A percentile compares a stretch with the other conserved stretches of the same genome.
phyloP scores from a whole-genome alignment of 164 flowering plant species.

The Saururus chinensis region DNA sequence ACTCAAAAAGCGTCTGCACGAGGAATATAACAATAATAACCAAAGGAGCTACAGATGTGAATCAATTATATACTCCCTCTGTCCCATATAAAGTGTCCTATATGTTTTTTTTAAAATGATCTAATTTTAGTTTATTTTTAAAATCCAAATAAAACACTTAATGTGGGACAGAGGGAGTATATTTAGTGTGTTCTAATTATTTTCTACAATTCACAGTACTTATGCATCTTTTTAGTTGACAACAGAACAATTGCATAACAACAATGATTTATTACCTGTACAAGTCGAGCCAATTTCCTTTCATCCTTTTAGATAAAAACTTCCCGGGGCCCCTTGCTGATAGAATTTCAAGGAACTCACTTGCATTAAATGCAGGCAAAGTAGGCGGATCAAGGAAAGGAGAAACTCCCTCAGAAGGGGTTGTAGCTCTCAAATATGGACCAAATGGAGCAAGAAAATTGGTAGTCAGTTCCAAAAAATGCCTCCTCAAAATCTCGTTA shows the following conservation, averaged over 20 bases:
- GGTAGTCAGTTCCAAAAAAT: slow-evolving; percentile 93
- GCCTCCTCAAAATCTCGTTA: slow-evolving; percentile 91
- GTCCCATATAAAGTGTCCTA: no score
- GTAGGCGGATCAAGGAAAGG: slow-evolving; percentile 91
- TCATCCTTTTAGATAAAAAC: slow-evolving; percentile 87
- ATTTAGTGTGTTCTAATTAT: not conserved
- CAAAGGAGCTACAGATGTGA: not conserved
- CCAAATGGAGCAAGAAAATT: slow-evolving; percentile 98
- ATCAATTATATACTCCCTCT: no score
- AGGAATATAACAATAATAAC: not conserved
- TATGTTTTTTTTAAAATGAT: no score
- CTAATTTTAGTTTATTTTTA: no score
- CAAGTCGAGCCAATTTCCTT: slow-evolving; percentile 87
- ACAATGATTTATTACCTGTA: slow-evolving; percentile 48
- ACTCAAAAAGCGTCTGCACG: slow-evolving; percentile 61
- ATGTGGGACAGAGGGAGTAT: no score
- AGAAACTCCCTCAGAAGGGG: slow-evolving; percentile 83
- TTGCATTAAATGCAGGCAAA: slow-evolving; percentile 54
- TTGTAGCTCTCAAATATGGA: slow-evolving; percentile 70
- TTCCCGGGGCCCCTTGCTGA: slow-evolving; percentile 94
- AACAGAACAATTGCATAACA: not conserved
- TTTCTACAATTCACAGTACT: not conserved
- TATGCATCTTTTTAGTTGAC: not conserved
- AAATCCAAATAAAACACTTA: no score
- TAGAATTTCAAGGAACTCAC: slow-evolving; percentile 65